These are phyloP conservation scores for Tolypocladium paradoxum DNA, from an alignment of 2,329 filamentous ascomycete genomes.

Conservation along the genomic window DNA sequence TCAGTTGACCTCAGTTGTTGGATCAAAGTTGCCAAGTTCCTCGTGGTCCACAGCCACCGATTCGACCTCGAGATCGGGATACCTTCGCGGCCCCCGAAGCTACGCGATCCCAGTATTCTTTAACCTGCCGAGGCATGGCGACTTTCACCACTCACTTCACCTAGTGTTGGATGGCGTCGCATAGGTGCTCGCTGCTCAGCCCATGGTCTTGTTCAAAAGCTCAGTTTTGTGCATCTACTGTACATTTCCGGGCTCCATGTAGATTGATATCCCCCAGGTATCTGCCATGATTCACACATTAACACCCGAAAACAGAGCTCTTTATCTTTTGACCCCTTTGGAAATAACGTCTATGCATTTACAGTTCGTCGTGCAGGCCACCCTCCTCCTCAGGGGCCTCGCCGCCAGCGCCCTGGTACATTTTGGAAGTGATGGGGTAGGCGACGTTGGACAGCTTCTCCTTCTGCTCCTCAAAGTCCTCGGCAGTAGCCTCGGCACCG, in stretches of 20 bases:
- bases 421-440: constrained; percentile 98
- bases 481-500: constrained; percentile 68
- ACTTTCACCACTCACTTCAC: background rate
- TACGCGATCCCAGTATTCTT: no score
- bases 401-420: constrained; percentile 60
- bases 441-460: constrained; percentile 96
- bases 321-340: constrained; percentile 1
- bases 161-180: background rate
- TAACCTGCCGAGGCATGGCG: no score
- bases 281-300: background rate
- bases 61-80: no score
- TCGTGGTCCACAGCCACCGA: no score
- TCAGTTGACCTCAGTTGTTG: no score
- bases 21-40: no score
- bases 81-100: no score
- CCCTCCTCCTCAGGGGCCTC: constrained; percentile 55
- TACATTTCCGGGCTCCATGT: background rate
- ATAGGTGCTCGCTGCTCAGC: background rate
- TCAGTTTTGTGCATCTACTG: background rate
- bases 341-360: constrained; percentile 32
- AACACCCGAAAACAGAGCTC: constrained; percentile 2
- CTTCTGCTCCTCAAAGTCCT: constrained; percentile 99
- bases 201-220: background rate
- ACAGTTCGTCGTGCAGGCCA: constrained; percentile 69
- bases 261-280: background rate